phyloP scores from a whole-genome alignment of 148 eudicot genomes.

The Rhododendron henanense region DNA sequence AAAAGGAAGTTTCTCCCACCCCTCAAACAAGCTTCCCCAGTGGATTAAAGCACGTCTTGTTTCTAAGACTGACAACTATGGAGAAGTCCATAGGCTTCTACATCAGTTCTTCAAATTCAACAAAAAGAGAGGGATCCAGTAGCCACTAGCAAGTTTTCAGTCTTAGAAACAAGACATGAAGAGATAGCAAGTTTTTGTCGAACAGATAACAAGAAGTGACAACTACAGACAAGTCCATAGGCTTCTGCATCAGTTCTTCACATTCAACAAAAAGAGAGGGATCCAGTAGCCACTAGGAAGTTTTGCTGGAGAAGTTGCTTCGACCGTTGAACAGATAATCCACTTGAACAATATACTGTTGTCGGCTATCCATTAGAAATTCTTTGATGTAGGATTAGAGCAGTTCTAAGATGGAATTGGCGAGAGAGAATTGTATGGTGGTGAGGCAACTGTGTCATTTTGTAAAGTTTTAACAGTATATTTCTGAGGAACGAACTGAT shows the following conservation, averaged over 20 bases:
- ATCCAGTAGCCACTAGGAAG: not conserved
- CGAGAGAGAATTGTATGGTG: not conserved
- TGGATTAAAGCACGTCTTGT: conserved; percentile 75
- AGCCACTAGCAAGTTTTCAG: not conserved
- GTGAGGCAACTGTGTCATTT: not conserved
- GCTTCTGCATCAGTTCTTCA: conserved; percentile 69
- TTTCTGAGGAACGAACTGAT: not conserved
- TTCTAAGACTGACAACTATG: conserved; percentile 50
- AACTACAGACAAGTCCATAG: conserved; percentile 78
- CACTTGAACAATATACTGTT: not conserved
- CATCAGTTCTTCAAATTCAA: conserved; percentile 81
- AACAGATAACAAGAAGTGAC: not conserved
- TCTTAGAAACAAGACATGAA: not conserved
- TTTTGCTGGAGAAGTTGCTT: not conserved
- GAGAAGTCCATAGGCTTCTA: conserved; percentile 70
- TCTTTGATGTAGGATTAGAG: not conserved
- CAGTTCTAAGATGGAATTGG: not conserved
- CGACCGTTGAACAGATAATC: not conserved
- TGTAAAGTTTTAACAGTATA: not conserved
- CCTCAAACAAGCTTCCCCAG: conserved; percentile 70
- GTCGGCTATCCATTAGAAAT: not conserved
- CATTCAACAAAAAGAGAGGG: conserved; percentile 41
- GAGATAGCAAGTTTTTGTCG: not conserved
- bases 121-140: conserved; percentile 22
- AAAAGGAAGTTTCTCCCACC: conserved; percentile 54